Conservation (phyloP, 208 protist genomes). For the Wallacemonas collosoma region DNA sequence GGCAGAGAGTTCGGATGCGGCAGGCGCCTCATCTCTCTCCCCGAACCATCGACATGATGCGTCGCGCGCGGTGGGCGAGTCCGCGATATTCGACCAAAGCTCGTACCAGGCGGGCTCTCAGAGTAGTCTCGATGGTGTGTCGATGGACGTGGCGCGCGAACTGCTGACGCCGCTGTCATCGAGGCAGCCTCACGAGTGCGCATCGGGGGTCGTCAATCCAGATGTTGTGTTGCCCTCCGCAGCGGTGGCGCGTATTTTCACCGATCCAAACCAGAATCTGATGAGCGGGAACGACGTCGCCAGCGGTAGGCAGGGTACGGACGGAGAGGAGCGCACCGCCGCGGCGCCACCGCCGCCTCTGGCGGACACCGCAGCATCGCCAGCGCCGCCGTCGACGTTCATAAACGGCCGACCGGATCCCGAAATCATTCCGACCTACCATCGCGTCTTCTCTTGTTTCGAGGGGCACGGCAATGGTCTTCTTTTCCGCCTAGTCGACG, state of each 20-base stretch:
- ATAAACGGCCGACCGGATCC: slow-evolving; percentile 58
- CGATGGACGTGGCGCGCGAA: background rate
- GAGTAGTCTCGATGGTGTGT: background rate
- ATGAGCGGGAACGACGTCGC: no score
- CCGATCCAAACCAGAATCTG: no score
- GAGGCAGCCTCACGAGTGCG: background rate
- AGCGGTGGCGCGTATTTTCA: background rate
- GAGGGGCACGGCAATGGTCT: slow-evolving; percentile 77
- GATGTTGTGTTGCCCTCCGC: background rate
- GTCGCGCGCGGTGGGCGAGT: background rate
- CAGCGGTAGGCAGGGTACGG: no score
- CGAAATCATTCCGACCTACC: slow-evolving; percentile 49
- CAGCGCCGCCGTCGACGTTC: slow-evolving; percentile 30
- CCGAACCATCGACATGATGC: no score
- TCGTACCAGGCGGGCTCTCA: background rate
- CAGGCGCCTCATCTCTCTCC: no score
- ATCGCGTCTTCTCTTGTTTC: slow-evolving; percentile 69
- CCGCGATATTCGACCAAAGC: background rate
- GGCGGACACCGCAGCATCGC: background rate
- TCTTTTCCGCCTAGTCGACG: slow-evolving; percentile 82
- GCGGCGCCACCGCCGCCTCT: background rate
- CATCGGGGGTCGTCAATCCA: background rate
- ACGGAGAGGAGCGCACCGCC: no score
- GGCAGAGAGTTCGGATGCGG: no score
- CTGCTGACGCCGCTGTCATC: background rate